Base-by-base conservation (phyloP, 2,329 filamentous ascomycete species). In the Alternaria alternata region DNA sequence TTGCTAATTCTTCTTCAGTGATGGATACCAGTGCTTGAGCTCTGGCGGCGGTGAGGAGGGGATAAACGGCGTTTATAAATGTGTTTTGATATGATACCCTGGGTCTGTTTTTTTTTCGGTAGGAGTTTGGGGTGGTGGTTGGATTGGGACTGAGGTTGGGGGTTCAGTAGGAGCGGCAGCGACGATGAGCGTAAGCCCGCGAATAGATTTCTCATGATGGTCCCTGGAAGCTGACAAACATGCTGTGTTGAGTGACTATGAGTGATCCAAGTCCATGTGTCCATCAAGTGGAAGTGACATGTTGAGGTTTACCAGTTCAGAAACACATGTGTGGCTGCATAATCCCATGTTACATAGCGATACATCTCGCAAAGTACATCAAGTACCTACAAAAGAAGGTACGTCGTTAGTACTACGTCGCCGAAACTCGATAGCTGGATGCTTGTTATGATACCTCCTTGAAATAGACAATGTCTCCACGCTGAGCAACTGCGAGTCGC, bases 61-160 rank as follows among this genome's bases (percentile, higher is more conserved):
- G 20, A 6, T 8, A n/a, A 14, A 5, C 22, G 46, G 46, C 46
- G 46, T 48, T 48, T 36, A n/a, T 3, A 12, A 5, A 34, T 34
- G 28, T 47, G 46, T 36, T 36, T 48, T 36, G 18, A 36, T 48
- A 36, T 22, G 39, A 42, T 42, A 42, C 39, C 46, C 46, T 34
- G 46, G 28, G 14, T 24, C n/a, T 48, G 46, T 22, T 12, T 48
- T 11, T 0, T 30, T 34, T 24, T 12, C 24, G 46, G 30, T 36
- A 8, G 14, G 46, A 14, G 46, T 36, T 48, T 48, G 14, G 28
- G 44, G 0, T 34, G 28, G 28, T 2, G 28, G 28, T 9, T 22
- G 20, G 11, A 14, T 22, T 24, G n/a, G 26, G 26, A 32, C 16
- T 47, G 28, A 32, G 28, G 28, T 2, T 32, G 28, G 11, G 44